A percentile compares a stretch with the other conserved stretches of the same genome.
Conservation (phyloP, 2,329 filamentous ascomycete genomes). For the Pseudocercospora macadamiae region DNA sequence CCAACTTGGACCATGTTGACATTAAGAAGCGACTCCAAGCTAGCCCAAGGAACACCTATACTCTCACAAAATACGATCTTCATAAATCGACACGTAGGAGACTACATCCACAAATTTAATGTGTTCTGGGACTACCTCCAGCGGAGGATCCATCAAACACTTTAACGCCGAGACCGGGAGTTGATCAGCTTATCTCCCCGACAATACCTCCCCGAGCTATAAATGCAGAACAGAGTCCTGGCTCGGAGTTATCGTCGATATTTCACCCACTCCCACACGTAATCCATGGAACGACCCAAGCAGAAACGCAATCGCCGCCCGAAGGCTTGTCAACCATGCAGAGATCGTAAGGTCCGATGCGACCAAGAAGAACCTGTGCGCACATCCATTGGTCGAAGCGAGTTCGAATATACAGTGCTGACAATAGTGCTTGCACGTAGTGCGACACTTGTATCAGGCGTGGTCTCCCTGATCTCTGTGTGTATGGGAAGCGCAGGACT, state of each 20-base stretch:
- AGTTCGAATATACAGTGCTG: no score
- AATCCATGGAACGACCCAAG: slow-evolving; percentile 1
- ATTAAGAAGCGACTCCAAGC: no score
- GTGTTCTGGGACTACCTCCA: no score
- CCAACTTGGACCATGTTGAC: no score
- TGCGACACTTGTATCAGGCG: slow-evolving; percentile 10
- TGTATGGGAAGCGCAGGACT: neutral
- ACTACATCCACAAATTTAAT: no score
- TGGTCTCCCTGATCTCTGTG: slow-evolving; percentile 3
- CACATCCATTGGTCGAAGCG: neutral
- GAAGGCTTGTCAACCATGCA: slow-evolving; percentile 14
- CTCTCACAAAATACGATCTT: no score
- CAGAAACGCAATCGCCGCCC: slow-evolving; percentile 10
- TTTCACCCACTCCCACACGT: neutral
- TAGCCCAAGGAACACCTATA: no score
- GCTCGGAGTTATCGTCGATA: neutral
- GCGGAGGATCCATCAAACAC: no score
- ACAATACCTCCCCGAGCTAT: neutral
- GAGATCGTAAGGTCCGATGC: slow-evolving; percentile 10
- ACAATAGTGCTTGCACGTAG: neutral
- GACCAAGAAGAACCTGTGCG: slow-evolving; percentile 6
- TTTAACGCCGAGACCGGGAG: no score
- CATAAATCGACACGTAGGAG: no score
- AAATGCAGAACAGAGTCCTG: neutral
- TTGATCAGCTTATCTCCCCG: no score